A percentile compares a stretch with the other conserved stretches of the same genome.
Conservation (phyloP, 1,139 yeast species). For the Scheffersomyces illinoinensis region DNA sequence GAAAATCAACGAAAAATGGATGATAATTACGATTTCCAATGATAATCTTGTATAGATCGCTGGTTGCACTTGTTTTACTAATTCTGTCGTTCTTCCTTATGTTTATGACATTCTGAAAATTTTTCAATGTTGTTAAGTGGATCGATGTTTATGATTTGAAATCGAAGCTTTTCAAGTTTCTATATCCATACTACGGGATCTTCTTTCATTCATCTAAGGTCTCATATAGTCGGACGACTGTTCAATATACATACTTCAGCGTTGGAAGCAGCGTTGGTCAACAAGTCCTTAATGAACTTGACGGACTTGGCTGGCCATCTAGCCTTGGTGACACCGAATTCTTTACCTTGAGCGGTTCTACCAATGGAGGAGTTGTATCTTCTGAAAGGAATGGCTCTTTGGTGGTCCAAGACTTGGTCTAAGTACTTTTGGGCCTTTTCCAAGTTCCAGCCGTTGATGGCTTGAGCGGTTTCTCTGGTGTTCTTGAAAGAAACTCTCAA, state of each 20-base stretch:
- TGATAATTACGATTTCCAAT: no score
- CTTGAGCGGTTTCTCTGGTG: conserved; percentile 99
- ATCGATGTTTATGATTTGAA: not conserved
- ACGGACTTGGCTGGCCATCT: conserved; percentile 99
- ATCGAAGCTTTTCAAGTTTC: not conserved
- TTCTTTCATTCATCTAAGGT: not conserved
- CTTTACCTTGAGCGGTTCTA: conserved; percentile 99
- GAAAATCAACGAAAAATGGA: no score
- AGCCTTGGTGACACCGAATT: conserved; percentile 99
- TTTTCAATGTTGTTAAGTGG: not conserved
- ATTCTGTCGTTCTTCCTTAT: not conserved
- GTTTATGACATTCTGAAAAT: not conserved
- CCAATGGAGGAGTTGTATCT: conserved; percentile 96
- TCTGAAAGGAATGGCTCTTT: conserved; percentile 99
- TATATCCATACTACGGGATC: not conserved
- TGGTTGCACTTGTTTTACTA: not conserved
- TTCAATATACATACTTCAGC: conserved; percentile 68
- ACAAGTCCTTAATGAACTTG: conserved; percentile 90
- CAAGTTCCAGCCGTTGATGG: conserved; percentile 97
- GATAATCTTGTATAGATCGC: not conserved
- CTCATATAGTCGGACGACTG: not conserved
- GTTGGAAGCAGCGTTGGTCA: conserved; percentile 97
- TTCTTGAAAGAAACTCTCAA: conserved; percentile 99
- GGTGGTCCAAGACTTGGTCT: conserved; percentile 94
- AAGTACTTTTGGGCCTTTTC: conserved; percentile 95